Conservation (phyloP, 2,329 filamentous ascomycete genomes). For the Ophiostoma fasciatum region DNA sequence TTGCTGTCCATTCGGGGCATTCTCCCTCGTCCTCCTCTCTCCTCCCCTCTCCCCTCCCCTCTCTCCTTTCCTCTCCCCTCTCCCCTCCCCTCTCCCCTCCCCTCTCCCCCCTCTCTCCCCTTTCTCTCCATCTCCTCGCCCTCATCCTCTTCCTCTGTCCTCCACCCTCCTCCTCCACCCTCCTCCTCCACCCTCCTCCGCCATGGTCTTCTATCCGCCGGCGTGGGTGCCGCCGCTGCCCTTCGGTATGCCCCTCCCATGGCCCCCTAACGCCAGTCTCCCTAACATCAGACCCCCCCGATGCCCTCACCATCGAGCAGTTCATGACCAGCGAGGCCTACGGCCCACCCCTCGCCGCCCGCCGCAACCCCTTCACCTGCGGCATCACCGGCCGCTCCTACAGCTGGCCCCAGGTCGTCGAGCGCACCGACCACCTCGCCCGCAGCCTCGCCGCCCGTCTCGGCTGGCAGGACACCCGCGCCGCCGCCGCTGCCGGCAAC, state of each 20-base stretch:
- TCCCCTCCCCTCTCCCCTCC: neutral
- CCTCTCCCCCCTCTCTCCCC: neutral
- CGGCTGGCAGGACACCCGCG: conserved; percentile 53
- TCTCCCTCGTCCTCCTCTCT: neutral
- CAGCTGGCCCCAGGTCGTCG: conserved; percentile 5
- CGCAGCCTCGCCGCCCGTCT: conserved; percentile 49
- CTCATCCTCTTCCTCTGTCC: neutral
- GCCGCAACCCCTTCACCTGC: conserved; percentile 21
- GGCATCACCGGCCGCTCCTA: conserved; percentile 13
- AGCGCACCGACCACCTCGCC: conserved; percentile 10
- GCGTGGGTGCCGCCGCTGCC: conserved; percentile 46
- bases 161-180: too few relatives aligned
- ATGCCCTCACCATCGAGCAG: conserved; percentile 58
- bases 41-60: neutral
- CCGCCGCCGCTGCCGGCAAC: too few relatives aligned
- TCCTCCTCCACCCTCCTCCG: too few relatives aligned
- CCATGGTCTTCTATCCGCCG: conserved; percentile 46
- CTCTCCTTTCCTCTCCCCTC: neutral
- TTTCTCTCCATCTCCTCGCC: neutral
- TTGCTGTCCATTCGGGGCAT: too few relatives aligned
- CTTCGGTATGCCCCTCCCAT: conserved; percentile 35
- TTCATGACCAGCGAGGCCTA: conserved; percentile 64
- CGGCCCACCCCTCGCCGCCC: conserved; percentile 46
- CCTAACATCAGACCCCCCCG: conserved; percentile 53
- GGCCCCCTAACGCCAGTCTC: too few relatives aligned